Conservation (phyloP, 768 basidiomycete genomes). For the Russula sp. region DNA sequence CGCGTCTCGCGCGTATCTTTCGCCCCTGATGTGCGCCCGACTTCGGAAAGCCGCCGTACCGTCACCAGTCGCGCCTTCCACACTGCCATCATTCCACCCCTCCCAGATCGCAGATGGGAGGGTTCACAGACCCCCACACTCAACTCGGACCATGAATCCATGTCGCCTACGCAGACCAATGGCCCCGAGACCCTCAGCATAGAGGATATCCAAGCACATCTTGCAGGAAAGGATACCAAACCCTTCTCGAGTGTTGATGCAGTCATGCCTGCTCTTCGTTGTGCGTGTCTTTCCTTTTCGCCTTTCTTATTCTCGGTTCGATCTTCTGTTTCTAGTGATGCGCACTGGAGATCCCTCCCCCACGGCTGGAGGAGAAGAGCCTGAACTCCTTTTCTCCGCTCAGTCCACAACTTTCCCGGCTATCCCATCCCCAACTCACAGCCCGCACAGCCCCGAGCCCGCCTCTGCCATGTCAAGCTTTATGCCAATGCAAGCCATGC, state of each 20-base stretch:
- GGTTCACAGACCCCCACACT: conserved; percentile 19
- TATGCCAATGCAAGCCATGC: conserved; percentile 45
- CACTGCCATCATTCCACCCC: conserved; percentile 42
- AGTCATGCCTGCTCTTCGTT: conserved; percentile 63
- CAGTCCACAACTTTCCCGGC: conserved; percentile 32
- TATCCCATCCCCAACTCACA: conserved; percentile 39
- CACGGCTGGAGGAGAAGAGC: conserved; percentile 33
- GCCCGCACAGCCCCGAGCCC: conserved; percentile 32
- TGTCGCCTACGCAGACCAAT: conserved; percentile 47
- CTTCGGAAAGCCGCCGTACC: conserved; percentile 44
- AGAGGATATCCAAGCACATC: conserved; percentile 60
- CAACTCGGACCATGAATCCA: conserved; percentile 27
- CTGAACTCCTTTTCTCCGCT: conserved; percentile 47
- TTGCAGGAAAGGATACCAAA: conserved; percentile 40
- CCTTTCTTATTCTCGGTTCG: conserved; percentile 19
- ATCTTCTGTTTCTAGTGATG: conserved; percentile 53
- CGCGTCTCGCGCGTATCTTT: conserved; percentile 66
- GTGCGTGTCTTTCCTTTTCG: conserved; percentile 43
- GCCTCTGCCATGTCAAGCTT: conserved; percentile 41
- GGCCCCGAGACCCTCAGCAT: conserved; percentile 48
- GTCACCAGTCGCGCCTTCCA: conserved; percentile 45
- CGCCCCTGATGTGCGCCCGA: conserved; percentile 55
- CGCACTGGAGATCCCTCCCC: conserved; percentile 48
- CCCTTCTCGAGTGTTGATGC: conserved; percentile 50
- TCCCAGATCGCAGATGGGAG: conserved; percentile 40